Evolutionary conservation across 2,329 filamentous ascomycete genomes (phyloP), one percentile per base, ranked within the genome.

Genomic region (Diaporthe ilicicola): DNA sequence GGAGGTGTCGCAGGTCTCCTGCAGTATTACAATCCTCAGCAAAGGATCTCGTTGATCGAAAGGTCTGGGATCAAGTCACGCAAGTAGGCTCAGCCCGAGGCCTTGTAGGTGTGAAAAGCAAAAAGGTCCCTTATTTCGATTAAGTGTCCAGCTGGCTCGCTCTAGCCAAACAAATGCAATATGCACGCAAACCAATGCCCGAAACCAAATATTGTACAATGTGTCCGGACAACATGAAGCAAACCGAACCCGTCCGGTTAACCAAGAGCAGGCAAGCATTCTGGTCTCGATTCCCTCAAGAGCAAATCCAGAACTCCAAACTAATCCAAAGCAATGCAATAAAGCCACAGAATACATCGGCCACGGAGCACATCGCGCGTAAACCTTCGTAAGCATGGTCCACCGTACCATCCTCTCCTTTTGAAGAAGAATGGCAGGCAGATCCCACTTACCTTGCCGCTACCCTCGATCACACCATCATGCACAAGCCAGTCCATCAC

Each of bases 291-390:
- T 56, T 29, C 54, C 39, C 44, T 54, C 32, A 24, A 39, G 19
- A 27, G 10, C 4, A 17, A 64, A 62, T 48, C 24, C 70, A 61
- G 27, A 72, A 72, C 70, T 72, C 67, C 70, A 55, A 72, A 72
- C 67, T 54, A 54, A n/a, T 34, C 39, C 51, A 67, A 68, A 72
- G 70, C 54, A 72, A 46, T 72, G 67, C 51, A 51, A 64, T 62
- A 34, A 53, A 54, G 5, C 59, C 59, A 48, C 50, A 56, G 53
- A 67, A 37, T 48, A 48, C 70, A 62, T 67, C 70, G 37, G 19
- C 59, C 59, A 48, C 50, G 51, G 53, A 67, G 48, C 54, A 54
- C 70, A 67, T 67, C 70, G 37, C 66, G 34, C 59, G 29, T 64
- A 64, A 64, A 50, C 46, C 66, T 39, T 51, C 67, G 61, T 72